phyloP scores from a whole-genome alignment of 2,329 filamentous ascomycete genomes.

The Cytospora chrysosperma region DNA sequence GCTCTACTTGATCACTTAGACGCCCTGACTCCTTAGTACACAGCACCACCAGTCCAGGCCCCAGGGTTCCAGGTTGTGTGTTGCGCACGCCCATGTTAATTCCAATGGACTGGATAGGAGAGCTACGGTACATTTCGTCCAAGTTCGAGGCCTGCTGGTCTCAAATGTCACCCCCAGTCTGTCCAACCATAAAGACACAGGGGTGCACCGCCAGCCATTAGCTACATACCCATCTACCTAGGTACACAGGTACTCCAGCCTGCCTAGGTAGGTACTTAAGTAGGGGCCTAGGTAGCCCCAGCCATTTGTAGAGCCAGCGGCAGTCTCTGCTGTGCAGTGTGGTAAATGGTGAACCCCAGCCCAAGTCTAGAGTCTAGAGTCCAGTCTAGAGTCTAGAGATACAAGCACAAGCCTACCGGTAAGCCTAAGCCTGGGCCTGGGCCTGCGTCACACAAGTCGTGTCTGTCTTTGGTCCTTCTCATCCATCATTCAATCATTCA shows the following conservation, averaged over 20 bases:
- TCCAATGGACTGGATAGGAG: not conserved
- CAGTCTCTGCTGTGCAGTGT: not conserved
- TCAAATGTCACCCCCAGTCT: not conserved
- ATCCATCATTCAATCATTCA: not conserved
- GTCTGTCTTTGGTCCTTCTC: constrained; percentile 1
- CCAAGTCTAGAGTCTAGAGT: constrained; percentile 2
- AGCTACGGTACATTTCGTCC: not conserved
- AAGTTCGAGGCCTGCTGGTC: not conserved
- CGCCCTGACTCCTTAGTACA: not conserved
- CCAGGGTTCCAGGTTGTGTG: not conserved
- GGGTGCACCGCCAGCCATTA: not conserved
- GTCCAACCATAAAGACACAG: not conserved
- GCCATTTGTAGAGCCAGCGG: not conserved
- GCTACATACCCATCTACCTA: no score
- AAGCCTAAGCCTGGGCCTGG: not conserved
- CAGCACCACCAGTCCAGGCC: not conserved
- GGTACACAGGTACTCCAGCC: no score
- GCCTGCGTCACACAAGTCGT: constrained; percentile 4
- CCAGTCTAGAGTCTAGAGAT: not conserved
- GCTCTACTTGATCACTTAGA: not conserved
- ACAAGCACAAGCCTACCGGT: not conserved
- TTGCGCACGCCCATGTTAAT: not conserved
- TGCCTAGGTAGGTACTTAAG: no score
- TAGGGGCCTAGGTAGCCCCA: no score
- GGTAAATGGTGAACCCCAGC: not conserved